Evolutionary conservation across 2,329 filamentous ascomycete genomes (phyloP).

Genomic region (Paraphaeosphaeria sporulosa): DNA sequence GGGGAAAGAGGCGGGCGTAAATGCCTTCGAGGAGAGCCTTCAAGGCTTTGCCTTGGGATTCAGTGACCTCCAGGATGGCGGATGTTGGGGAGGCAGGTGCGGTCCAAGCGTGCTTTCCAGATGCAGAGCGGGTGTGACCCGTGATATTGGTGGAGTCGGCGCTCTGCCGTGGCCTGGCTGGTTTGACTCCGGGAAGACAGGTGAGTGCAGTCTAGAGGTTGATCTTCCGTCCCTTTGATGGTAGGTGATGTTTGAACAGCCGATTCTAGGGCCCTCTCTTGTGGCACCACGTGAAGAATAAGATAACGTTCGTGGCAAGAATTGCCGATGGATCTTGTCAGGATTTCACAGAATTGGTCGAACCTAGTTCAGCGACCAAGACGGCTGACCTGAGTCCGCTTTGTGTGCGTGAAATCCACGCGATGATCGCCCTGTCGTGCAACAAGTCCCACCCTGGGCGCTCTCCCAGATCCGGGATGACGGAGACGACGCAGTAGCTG

Average conservation of each 20-base stretch:
- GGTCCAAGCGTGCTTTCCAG: background rate
- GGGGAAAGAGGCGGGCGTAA: background rate
- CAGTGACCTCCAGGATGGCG: background rate
- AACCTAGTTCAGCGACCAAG: background rate
- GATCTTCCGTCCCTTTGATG: too few relatives aligned
- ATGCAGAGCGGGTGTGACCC: background rate
- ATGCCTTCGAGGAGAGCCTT: background rate
- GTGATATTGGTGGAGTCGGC: background rate
- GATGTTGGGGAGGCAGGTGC: background rate
- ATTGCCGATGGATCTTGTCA: background rate
- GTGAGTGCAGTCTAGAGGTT: too few relatives aligned
- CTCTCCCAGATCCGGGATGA: background rate
- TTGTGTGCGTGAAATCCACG: background rate
- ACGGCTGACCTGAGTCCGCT: background rate
- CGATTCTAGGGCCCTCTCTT: too few relatives aligned
- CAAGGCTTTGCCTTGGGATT: background rate
- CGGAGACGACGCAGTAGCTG: slow-evolving; percentile 12
- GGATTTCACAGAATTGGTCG: too few relatives aligned
- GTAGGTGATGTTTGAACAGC: too few relatives aligned
- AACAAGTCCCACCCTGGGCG: background rate
- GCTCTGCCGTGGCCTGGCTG: too few relatives aligned
- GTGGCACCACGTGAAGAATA: too few relatives aligned
- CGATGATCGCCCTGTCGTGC: background rate
- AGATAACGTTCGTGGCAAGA: too few relatives aligned
- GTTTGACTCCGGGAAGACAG: too few relatives aligned